A percentile compares a stretch with the other conserved stretches of the same genome.
Evolutionary conservation across 2,329 filamentous ascomycete genomes (phyloP).

Genomic region (Fusarium fracticaudum): DNA sequence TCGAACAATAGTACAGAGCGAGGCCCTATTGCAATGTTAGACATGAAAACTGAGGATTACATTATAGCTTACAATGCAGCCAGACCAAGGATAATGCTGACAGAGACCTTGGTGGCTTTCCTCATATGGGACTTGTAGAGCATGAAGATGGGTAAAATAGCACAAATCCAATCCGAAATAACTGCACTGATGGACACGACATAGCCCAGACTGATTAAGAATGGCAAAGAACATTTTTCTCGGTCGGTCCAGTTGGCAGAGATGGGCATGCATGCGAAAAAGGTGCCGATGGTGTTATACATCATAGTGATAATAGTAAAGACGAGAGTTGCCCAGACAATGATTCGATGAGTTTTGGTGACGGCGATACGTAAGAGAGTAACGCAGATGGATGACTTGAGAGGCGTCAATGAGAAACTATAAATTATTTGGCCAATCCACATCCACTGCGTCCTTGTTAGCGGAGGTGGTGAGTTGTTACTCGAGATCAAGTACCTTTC

Average conservation of each 20-base stretch:
- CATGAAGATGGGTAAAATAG: slow-evolving; percentile 23
- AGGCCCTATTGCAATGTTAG: neutral
- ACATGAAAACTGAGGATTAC: rapidly evolving
- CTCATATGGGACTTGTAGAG: slow-evolving; percentile 31
- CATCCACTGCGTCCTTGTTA: neutral
- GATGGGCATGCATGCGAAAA: slow-evolving; percentile 8
- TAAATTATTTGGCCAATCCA: slow-evolving; percentile 20
- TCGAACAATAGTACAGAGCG: slow-evolving; percentile 19
- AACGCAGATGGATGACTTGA: slow-evolving; percentile 29
- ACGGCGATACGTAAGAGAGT: slow-evolving; percentile 29
- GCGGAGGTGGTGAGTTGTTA: neutral
- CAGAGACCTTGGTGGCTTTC: slow-evolving; percentile 19
- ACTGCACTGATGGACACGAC: slow-evolving; percentile 11
- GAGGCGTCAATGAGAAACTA: slow-evolving; percentile 9
- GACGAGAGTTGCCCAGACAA: slow-evolving; percentile 19
- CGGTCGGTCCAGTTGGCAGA: neutral
- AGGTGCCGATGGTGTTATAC: neutral
- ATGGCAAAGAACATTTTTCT: neutral
- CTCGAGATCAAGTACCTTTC: neutral
- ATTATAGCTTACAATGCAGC: slow-evolving; percentile 10
- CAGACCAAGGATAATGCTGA: slow-evolving; percentile 21
- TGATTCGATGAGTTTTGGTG: slow-evolving; percentile 5
- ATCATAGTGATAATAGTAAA: neutral
- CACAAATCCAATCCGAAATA: slow-evolving; percentile 17
- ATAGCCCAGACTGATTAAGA: slow-evolving; percentile 7